phyloP scores from a whole-genome alignment of 2,329 filamentous ascomycete species.

The Neopestalotiopsis sp. region DNA sequence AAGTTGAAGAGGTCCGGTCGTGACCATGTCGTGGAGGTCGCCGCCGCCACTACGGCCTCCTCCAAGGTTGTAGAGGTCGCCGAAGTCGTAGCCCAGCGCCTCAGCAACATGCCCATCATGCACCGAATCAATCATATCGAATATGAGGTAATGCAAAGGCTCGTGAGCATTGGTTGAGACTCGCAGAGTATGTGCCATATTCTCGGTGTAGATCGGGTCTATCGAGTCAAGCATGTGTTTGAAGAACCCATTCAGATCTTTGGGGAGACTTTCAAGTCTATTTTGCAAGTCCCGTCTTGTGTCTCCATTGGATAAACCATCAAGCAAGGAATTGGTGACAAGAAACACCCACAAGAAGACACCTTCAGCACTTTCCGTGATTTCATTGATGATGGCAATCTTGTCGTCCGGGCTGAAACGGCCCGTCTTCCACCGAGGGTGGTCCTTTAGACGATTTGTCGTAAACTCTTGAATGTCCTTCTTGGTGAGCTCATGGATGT shows the following conservation, averaged over 20 bases:
- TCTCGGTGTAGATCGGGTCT: background rate
- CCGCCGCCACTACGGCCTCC: too few relatives aligned
- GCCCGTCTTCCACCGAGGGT: background rate
- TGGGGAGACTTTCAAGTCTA: background rate
- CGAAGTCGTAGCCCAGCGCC: too few relatives aligned
- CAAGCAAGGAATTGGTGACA: background rate
- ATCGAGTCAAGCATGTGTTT: constrained; percentile 7
- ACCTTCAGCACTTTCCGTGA: background rate
- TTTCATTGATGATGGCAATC: background rate
- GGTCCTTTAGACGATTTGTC: background rate
- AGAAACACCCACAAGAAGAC: background rate
- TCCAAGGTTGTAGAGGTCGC: too few relatives aligned
- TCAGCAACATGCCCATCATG: too few relatives aligned
- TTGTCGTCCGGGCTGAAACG: background rate
- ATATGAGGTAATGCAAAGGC: too few relatives aligned
- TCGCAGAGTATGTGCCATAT: too few relatives aligned
- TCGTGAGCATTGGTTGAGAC: too few relatives aligned
- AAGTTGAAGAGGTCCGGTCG: too few relatives aligned
- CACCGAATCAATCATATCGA: too few relatives aligned
- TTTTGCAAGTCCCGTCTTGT: background rate
- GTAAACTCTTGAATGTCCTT: background rate
- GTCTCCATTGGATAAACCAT: background rate
- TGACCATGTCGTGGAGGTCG: too few relatives aligned
- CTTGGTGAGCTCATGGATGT: constrained; percentile 4
- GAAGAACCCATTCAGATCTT: background rate